Evolutionary conservation across 2,329 filamentous ascomycete genomes (phyloP).

Genomic region (Fusarium beomiforme): DNA sequence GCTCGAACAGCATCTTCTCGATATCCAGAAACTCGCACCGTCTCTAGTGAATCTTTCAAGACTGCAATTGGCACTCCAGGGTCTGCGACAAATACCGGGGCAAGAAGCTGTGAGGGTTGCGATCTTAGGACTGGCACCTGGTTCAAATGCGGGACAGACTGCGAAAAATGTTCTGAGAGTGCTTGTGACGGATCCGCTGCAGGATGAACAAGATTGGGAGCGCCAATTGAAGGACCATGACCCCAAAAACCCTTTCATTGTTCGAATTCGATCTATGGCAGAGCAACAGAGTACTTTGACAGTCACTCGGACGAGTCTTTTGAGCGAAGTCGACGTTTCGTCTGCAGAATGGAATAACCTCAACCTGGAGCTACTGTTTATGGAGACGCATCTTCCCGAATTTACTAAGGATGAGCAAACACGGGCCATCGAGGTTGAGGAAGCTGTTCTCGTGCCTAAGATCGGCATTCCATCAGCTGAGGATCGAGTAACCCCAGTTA

Average conservation of each 20-base stretch:
- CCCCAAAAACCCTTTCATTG: conserved; percentile 66
- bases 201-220: conserved; percentile 73
- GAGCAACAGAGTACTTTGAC: conserved; percentile 45
- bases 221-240: conserved; percentile 64
- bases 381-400: conserved; percentile 58
- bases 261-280: conserved; percentile 60
- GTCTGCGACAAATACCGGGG: conserved; percentile 66
- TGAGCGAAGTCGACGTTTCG: conserved; percentile 70
- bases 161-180: conserved; percentile 75
- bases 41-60: conserved; percentile 74
- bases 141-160: conserved; percentile 53
- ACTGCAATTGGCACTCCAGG: conserved; percentile 75
- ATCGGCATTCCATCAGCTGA: conserved; percentile 76
- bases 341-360: conserved; percentile 69
- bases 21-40: conserved; percentile 69
- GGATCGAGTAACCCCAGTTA: conserved; percentile 72
- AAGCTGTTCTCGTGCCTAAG: conserved; percentile 78
- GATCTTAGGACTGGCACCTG: conserved; percentile 60
- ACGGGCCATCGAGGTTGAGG: conserved; percentile 57
- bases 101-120: conserved; percentile 68
- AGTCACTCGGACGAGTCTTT: conserved; percentile 48
- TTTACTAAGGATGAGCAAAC: conserved; percentile 45
- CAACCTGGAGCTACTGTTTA: conserved; percentile 71
- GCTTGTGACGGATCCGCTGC: conserved; percentile 76
- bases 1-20: conserved; percentile 67